phyloP scores from a whole-genome alignment of 139 green algal genomes.

The Chlamydomonas eustigma region DNA sequence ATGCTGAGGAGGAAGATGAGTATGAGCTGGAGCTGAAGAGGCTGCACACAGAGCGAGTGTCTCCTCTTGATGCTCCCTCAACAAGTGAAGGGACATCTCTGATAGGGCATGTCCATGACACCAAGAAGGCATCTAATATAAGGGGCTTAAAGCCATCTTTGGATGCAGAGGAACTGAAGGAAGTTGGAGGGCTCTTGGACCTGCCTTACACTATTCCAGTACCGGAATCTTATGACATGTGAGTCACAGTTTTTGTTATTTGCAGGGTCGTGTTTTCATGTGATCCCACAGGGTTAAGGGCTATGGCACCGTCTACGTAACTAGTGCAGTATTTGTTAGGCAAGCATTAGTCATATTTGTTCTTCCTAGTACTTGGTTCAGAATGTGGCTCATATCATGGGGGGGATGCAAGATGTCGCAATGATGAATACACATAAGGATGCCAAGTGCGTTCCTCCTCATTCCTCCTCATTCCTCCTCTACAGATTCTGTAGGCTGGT shows the following conservation, averaged over 20 bases:
- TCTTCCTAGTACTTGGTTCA: too few relatives aligned
- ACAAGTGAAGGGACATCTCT: background rate
- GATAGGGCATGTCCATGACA: background rate
- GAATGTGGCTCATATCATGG: too few relatives aligned
- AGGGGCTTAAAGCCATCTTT: too few relatives aligned
- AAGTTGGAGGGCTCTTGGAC: slow-evolving; percentile 31
- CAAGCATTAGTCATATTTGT: too few relatives aligned
- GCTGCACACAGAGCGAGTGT: background rate
- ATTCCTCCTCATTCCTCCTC: background rate
- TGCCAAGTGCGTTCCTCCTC: background rate
- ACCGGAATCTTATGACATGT: slow-evolving; percentile 65
- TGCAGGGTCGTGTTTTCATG: background rate
- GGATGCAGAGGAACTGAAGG: background rate
- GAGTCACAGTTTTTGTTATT: background rate
- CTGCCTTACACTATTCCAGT: slow-evolving; percentile 77
- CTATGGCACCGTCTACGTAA: too few relatives aligned
- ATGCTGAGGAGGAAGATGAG: slow-evolving; percentile 14
- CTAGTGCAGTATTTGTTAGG: too few relatives aligned
- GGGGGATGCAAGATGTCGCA: too few relatives aligned
- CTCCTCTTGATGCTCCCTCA: background rate
- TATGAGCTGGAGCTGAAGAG: slow-evolving; percentile 30
- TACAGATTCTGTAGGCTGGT: slow-evolving; percentile 29
- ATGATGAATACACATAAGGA: too few relatives aligned
- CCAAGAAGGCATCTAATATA: background rate
- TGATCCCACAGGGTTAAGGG: background rate